phyloP scores from a whole-genome alignment of 2,329 filamentous ascomycete species.

The Cladosporium halotolerans region DNA sequence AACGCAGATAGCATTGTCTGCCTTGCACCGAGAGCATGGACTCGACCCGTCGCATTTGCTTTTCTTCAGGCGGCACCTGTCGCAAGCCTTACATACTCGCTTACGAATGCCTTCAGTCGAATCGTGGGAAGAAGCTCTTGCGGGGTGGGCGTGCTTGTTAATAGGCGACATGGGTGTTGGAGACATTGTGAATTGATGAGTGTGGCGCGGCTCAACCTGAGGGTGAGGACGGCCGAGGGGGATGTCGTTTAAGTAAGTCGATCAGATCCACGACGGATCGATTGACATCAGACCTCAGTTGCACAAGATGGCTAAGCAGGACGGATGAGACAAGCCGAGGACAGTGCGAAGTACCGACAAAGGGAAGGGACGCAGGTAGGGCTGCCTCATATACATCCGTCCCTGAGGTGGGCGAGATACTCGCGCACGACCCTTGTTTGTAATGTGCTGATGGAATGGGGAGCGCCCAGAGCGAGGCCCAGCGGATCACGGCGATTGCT shows the following conservation, averaged over 20 bases:
- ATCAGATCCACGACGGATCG: background rate
- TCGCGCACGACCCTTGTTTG: conserved; percentile 6
- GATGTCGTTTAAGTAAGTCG: background rate
- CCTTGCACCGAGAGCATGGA: conserved; percentile 56
- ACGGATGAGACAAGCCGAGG: conserved; percentile 1
- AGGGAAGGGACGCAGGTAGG: background rate
- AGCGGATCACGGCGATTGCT: conserved; percentile 12
- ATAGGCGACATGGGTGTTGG: conserved; percentile 16
- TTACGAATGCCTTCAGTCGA: conserved; percentile 40
- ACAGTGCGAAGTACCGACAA: background rate
- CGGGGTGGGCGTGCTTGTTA: conserved; percentile 19
- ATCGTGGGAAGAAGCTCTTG: conserved; percentile 21
- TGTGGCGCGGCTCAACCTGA: background rate
- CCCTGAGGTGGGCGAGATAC: background rate
- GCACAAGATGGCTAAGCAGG: background rate
- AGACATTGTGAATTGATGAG: conserved; percentile 5
- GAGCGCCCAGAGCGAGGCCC: conserved; percentile 9
- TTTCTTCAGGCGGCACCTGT: conserved; percentile 60
- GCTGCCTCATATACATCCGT: conserved; percentile 10
- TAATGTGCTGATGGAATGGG: conserved; percentile 10
- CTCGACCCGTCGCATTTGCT: conserved; percentile 61
- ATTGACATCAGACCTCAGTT: conserved; percentile 10
- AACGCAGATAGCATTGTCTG: conserved; percentile 59
- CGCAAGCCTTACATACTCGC: conserved; percentile 61
- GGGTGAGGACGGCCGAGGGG: background rate